Conservation (phyloP, 2,329 filamentous ascomycete genomes). For the Aspergillus carbonarius region DNA sequence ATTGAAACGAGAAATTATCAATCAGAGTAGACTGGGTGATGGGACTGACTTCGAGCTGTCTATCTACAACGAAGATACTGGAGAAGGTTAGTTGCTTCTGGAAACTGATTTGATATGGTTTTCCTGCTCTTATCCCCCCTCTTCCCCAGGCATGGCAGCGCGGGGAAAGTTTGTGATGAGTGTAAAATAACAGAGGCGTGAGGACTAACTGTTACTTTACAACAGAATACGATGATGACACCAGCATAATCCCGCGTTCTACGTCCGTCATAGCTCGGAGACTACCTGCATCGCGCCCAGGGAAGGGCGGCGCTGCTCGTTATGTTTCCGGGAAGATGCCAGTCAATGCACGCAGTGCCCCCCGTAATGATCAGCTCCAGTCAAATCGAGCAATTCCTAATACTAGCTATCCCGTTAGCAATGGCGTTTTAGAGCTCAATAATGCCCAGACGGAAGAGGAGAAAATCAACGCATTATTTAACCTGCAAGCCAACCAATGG, state of each 20-base stretch:
- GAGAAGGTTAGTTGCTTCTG: slow-evolving; percentile 66
- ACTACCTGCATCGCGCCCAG: slow-evolving; percentile 77
- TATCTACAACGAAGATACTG: slow-evolving; percentile 88
- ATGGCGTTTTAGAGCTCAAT: slow-evolving; percentile 65
- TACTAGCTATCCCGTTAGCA: slow-evolving; percentile 45
- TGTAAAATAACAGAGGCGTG: not conserved
- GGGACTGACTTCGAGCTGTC: slow-evolving; percentile 94
- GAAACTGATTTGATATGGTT: not conserved
- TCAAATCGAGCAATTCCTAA: slow-evolving; percentile 36
- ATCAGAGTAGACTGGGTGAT: slow-evolving; percentile 87
- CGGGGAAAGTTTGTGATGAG: not conserved
- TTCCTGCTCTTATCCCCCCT: not conserved
- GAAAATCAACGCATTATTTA: slow-evolving; percentile 88
- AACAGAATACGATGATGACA: slow-evolving; percentile 94
- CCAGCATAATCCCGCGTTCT: slow-evolving; percentile 91
- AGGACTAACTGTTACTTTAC: slow-evolving; percentile 30
- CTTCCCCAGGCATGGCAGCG: not conserved
- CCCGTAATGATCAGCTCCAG: slow-evolving; percentile 62
- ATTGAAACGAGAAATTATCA: slow-evolving; percentile 97
- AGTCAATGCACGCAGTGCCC: slow-evolving; percentile 76
- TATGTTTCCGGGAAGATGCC: slow-evolving; percentile 98
- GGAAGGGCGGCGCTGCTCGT: slow-evolving; percentile 84
- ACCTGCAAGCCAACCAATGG: slow-evolving; percentile 88
- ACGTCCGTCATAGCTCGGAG: slow-evolving; percentile 89
- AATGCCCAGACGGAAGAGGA: slow-evolving; percentile 89